Evolutionary conservation across 345 rosid species (phyloP).

Genomic region (Salix suchowensis): DNA sequence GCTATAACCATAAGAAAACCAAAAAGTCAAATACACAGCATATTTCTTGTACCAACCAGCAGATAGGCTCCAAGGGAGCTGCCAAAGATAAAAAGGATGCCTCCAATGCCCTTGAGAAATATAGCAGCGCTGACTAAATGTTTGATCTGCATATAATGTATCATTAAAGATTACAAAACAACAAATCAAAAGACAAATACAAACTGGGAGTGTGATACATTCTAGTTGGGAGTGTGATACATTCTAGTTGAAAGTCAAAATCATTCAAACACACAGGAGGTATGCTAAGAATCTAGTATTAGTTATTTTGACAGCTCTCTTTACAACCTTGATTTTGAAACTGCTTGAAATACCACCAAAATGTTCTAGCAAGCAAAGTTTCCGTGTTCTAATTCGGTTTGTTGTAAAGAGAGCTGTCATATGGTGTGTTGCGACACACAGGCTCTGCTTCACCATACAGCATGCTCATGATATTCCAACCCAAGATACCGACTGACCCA

Average conservation of each 20-base stretch:
- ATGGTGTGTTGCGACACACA: neutral
- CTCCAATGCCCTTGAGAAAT: constrained; percentile 60
- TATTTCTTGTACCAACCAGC: constrained; percentile 43
- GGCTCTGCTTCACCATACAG: neutral
- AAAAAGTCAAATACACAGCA: neutral
- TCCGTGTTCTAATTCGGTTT: neutral
- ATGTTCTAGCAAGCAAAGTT: neutral
- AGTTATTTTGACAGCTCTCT: neutral
- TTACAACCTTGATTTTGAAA: neutral
- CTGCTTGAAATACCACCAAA: neutral
- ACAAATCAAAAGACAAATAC: neutral
- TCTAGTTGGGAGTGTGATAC: neutral
- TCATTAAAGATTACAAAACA: neutral
- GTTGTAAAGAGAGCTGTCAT: neutral
- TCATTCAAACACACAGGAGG: neutral
- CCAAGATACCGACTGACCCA: neutral
- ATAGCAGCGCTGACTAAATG: constrained; percentile 18
- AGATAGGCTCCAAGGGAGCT: constrained; percentile 65
- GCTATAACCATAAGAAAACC: neutral
- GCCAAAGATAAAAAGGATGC: constrained; percentile 67
- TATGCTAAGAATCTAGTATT: neutral
- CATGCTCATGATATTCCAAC: neutral
- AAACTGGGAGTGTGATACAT: neutral
- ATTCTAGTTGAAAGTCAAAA: neutral
- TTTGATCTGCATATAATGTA: neutral